phyloP scores from a whole-genome alignment of 352 stramenopile genomes.

The Pythium chondricola region DNA sequence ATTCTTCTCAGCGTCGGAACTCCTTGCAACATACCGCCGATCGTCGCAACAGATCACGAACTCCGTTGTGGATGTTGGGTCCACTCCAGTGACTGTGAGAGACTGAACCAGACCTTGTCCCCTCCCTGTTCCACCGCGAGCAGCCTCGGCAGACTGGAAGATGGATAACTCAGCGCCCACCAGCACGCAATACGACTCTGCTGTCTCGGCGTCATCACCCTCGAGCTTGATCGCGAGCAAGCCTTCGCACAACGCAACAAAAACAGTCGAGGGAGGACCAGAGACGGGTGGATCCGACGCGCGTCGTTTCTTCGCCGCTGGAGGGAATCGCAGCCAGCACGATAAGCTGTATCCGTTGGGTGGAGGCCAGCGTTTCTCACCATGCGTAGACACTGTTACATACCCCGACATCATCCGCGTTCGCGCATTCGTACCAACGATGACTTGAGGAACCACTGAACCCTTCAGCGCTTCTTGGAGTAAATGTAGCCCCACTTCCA shows the following conservation, averaged over 20 bases:
- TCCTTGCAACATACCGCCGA: constrained; percentile 26
- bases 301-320: constrained; percentile 2
- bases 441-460: constrained; percentile 39
- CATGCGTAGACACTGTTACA: constrained; percentile 54
- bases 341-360: constrained; percentile 71
- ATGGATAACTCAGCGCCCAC: constrained; percentile 48
- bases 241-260: constrained; percentile 58
- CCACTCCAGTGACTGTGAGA: constrained; percentile 40
- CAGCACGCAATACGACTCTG: constrained; percentile 52
- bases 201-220: constrained; percentile 26
- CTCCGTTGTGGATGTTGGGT: constrained; percentile 20
- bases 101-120: constrained; percentile 16
- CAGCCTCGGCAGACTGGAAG: constrained; percentile 37
- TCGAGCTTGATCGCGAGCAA: constrained; percentile 31
- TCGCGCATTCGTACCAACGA: constrained; percentile 47
- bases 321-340: constrained; percentile 63
- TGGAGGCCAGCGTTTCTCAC: constrained; percentile 59
- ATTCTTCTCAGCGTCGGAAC: constrained; percentile 19
- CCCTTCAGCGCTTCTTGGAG: constrained; percentile 35
- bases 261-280: not conserved
- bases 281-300: not conserved
- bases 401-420: constrained; percentile 49
- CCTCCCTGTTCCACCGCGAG: constrained; percentile 20
- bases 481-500: constrained; percentile 38
- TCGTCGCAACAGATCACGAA: constrained; percentile 50